Evolutionary conservation across 345 rosid species (phyloP).

Genomic region (Acer negundo): DNA sequence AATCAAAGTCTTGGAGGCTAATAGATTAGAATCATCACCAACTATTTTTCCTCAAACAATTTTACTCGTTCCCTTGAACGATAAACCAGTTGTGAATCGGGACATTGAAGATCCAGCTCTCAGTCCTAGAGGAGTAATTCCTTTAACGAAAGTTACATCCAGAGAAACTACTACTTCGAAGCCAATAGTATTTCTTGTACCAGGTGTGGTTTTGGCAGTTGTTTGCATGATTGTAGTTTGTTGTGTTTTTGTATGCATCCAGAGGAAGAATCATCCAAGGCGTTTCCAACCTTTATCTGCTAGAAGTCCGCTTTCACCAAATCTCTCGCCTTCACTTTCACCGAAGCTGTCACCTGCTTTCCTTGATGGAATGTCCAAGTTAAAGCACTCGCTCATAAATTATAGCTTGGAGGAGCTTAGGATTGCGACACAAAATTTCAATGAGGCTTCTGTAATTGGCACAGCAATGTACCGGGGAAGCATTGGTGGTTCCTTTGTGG

Average conservation of each 20-base stretch:
- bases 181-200: slow-evolving; percentile 15
- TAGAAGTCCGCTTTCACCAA: slow-evolving; percentile 13
- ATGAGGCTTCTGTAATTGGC: slow-evolving; percentile 27
- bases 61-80: slow-evolving; percentile 32
- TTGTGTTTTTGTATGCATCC: neutral
- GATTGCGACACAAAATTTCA: slow-evolving; percentile 35
- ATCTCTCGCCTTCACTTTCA: slow-evolving; percentile 6
- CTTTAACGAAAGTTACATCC: slow-evolving; percentile 14
- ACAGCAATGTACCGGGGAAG: slow-evolving; percentile 26
- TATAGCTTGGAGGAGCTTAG: slow-evolving; percentile 40
- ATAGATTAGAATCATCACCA: slow-evolving; percentile 8
- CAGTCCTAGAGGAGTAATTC: slow-evolving; percentile 25
- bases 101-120: slow-evolving; percentile 13
- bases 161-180: neutral
- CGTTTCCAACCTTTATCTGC: slow-evolving; percentile 28
- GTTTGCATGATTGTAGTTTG: slow-evolving; percentile 8
- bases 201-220: slow-evolving; percentile 21
- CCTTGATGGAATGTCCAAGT: slow-evolving; percentile 33
- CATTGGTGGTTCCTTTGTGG: slow-evolving; percentile 26
- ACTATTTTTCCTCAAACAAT: slow-evolving; percentile 36
- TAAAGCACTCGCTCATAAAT: slow-evolving; percentile 29
- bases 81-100: slow-evolving; percentile 23
- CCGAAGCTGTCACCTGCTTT: slow-evolving; percentile 33
- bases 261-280: slow-evolving; percentile 14
- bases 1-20: slow-evolving; percentile 26